Conservation (phyloP, 805 yeast genomes). For the Ogataea zsoltii region DNA sequence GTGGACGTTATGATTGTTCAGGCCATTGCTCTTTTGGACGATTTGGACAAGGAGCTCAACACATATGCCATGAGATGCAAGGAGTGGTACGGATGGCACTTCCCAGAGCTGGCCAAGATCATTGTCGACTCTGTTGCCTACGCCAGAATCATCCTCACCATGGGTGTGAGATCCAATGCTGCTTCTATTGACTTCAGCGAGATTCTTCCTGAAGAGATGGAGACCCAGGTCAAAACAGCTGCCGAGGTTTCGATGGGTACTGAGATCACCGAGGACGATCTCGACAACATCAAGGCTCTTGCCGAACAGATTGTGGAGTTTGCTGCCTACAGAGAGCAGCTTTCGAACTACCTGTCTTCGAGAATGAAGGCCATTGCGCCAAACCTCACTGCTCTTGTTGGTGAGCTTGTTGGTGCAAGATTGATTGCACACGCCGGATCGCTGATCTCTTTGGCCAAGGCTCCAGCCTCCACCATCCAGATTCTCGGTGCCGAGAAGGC, state of each 20-base stretch:
- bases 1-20: constrained; percentile 99
- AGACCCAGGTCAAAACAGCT: constrained; percentile 89
- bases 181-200: constrained; percentile 86
- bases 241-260: constrained; percentile 99
- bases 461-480: constrained; percentile 98
- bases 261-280: constrained; percentile 90
- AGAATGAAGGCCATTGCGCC: constrained; percentile 99
- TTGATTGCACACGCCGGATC: constrained; percentile 97
- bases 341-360: constrained; percentile 84
- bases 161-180: constrained; percentile 94
- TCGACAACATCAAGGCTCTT: constrained; percentile 81
- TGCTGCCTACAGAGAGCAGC: constrained; percentile 94
- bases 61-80: constrained; percentile 98
- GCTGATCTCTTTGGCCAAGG: constrained; percentile 89
- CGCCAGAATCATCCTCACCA: constrained; percentile 88
- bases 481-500: constrained; percentile 99
- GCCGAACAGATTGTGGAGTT: constrained; percentile 97
- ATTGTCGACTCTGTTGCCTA: constrained; percentile 94
- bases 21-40: constrained; percentile 96
- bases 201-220: constrained; percentile 89
- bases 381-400: constrained; percentile 90
- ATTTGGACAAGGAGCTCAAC: constrained; percentile 95
- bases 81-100: constrained; percentile 99
- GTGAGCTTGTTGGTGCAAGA: constrained; percentile 98
- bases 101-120: constrained; percentile 98